Percentiles rank a stretch among this genome's conserved stretches.
Conservation (phyloP, 148 eudicot species). For the Pouteria glomerata region DNA sequence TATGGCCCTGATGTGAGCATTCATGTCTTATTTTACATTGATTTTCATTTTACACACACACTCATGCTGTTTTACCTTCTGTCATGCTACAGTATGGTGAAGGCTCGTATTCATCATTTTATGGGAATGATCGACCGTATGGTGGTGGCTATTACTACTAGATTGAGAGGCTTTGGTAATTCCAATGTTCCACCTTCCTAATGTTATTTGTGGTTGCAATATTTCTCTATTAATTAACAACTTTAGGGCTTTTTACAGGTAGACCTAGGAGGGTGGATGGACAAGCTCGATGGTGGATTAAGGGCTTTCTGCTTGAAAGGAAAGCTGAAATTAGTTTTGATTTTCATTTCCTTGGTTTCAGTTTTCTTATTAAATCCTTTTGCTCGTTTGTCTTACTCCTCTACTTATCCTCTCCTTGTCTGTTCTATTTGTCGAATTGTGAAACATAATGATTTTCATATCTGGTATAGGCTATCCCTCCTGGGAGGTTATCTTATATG, state of each 20-base stretch:
- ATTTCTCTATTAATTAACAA: slow-evolving; percentile 4
- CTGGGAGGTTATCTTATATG: neutral
- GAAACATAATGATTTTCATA: neutral
- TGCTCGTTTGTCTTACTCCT: neutral
- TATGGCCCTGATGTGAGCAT: slow-evolving; percentile 67
- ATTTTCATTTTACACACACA: too few relatives aligned
- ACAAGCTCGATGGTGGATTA: neutral
- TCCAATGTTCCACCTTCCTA: neutral
- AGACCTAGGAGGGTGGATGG: slow-evolving; percentile 9
- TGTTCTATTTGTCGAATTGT: slow-evolving; percentile 1
- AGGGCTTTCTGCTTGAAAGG: slow-evolving; percentile 19
- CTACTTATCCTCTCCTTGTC: neutral
- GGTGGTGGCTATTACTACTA: slow-evolving; percentile 65
- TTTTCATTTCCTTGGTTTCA: slow-evolving; percentile 7
- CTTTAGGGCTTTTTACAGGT: slow-evolving; percentile 20
- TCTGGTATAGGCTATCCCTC: slow-evolving; percentile 8
- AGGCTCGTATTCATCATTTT: slow-evolving; percentile 48
- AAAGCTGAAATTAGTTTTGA: slow-evolving; percentile 14
- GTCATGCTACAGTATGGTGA: slow-evolving; percentile 43
- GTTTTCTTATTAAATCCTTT: neutral
- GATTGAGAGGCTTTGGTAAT: slow-evolving; percentile 28
- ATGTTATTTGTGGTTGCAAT: neutral
- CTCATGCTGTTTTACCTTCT: slow-evolving; percentile 4
- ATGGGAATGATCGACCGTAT: slow-evolving; percentile 50
- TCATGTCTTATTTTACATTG: neutral